These are phyloP conservation scores for Triticum urartu DNA, from an alignment of 176 grass and related monocot genomes.

Conservation along the genomic window DNA sequence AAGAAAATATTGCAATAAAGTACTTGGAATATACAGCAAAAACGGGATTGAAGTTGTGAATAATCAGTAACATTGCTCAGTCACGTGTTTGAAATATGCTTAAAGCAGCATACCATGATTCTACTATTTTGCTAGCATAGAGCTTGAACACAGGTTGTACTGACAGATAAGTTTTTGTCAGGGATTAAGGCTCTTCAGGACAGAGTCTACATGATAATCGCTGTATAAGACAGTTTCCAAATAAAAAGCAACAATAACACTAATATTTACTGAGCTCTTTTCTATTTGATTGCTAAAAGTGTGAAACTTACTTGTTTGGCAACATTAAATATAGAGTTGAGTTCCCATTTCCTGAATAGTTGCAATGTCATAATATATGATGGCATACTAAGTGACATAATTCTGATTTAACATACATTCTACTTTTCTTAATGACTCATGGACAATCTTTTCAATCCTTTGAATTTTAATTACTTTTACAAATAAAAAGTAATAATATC, in stretches of 20 bases:
- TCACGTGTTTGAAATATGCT: neutral
- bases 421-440: no score
- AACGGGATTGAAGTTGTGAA: neutral
- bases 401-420: no score
- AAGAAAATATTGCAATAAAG: neutral
- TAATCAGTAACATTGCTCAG: neutral
- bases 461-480: neutral
- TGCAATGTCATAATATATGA: no score
- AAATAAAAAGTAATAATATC: neutral
- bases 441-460: no score
- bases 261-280: neutral
- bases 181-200: neutral
- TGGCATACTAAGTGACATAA: no score
- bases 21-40: neutral
- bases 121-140: neutral
- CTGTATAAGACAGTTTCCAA: neutral
- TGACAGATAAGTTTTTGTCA: neutral
- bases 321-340: no score
- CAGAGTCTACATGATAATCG: neutral
- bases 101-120: neutral
- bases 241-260: neutral
- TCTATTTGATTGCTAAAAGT: neutral
- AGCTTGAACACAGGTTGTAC: neutral
- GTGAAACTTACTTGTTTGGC: no score
- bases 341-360: no score